Base-by-base conservation (phyloP, 106 monocot genomes). In the Gastrodia elata region DNA sequence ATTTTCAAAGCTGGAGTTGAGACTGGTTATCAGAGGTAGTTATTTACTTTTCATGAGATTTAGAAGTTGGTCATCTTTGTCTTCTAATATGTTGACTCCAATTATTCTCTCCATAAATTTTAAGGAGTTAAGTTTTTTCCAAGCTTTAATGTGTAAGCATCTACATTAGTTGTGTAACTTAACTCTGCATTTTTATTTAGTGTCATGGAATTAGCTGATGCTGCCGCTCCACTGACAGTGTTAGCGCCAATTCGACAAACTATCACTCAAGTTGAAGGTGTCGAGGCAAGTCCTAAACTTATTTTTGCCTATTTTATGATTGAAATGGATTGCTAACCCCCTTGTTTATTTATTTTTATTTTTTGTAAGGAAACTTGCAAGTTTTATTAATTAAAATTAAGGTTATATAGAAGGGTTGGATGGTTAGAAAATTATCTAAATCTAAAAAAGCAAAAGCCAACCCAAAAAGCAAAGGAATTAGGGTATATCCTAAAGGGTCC, bases 1-100 rank as follows among this genome's bases (percentile, higher is more conserved):
- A 92, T 96, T 84, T 39, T 87, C 30, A 96, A 96, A 88, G 95
- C 92, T 82, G 95, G 92, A 71, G 77, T 92, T 68, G 78, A 81
- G 35, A 81, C 87, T 71, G 95, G 95, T 28, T 90, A 90, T 46
- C 79, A 82, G 48, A 96, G 95, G 95, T 96, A 78, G 55, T 28
- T 22, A 11, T 38, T 38, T 38, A n/a, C n/a, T 20, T 38, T 68
- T 38, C 4, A 57, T 46, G 46, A 46, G 0, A 18, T 57, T 2
- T 2, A 33, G 11, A 61, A 14, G 59, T 3, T 25, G 59, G 28
- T 2, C 6, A 28, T 28, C 27, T 61, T 4, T 5, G 28, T 61
- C 7, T 28, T 61, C 20, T 13, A 61, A 61, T 30, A 61, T 13
- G 32, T 52, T 24, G 6, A 28, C 32, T 10, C 61, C 26, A 61